A percentile compares a stretch with the other conserved stretches of the same genome.
These are phyloP conservation scores for Xylaria cubensis DNA, from an alignment of 495 filamentous ascomycete genomes.

Conservation along the genomic window DNA sequence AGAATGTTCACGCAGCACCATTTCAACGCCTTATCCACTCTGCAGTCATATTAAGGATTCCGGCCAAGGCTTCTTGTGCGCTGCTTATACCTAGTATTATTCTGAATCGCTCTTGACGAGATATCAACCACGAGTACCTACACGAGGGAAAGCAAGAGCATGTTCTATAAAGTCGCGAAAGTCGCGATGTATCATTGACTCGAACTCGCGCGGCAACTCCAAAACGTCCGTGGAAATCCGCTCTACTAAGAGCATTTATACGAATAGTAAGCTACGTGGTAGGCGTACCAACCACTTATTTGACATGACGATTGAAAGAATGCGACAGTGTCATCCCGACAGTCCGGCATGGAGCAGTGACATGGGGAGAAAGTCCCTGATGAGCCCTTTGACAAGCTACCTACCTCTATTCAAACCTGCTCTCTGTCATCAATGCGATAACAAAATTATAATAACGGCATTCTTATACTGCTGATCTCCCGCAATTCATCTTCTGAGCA, in stretches of 20 bases:
- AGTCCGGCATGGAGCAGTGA: not conserved
- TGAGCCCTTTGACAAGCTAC: not conserved
- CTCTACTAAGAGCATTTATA: not conserved
- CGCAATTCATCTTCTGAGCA: slow-evolving; percentile 5
- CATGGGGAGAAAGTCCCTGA: not conserved
- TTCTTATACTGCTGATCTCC: slow-evolving; percentile 23
- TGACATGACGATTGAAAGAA: not conserved
- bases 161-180: not conserved
- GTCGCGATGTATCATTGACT: not conserved
- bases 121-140: not conserved
- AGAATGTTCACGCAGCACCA: slow-evolving; percentile 15
- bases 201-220: not conserved
- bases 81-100: not conserved
- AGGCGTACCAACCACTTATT: not conserved
- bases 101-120: not conserved
- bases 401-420: not conserved
- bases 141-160: not conserved
- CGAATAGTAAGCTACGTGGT: slow-evolving; percentile 4
- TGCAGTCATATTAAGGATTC: slow-evolving; percentile 1
- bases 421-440: not conserved
- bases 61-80: slow-evolving; percentile 1
- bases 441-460: slow-evolving; percentile 1
- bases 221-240: not conserved
- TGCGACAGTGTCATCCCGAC: not conserved
- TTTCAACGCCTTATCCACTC: slow-evolving; percentile 7